Base-by-base conservation (phyloP, 2,329 filamentous ascomycete genomes). In the Scedosporium boydii region DNA sequence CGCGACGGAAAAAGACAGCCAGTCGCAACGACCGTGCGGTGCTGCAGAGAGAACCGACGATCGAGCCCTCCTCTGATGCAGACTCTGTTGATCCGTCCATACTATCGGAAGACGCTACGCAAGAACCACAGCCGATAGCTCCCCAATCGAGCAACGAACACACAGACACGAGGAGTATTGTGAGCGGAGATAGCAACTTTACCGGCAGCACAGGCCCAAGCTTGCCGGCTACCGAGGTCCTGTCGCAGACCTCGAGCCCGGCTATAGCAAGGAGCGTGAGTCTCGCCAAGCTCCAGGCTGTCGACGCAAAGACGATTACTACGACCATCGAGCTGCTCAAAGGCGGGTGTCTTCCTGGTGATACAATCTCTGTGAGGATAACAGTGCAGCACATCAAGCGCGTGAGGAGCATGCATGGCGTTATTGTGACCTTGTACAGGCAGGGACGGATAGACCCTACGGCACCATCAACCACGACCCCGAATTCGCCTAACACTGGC, bases 361-460 rank as follows among this genome's bases (percentile, higher is more conserved):
- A 98, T 68, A 84, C 84, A 26, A 80, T 98, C 53, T 87, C 90
- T 0, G 82, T 98, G 61, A 88, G 85, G 68, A 87, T 98, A 60
- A 86, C 83, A 0, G 87, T 99, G 64, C 88, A 91, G 66, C 95
- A 98, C 72, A 93, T 89, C 64, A 96, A 96, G 73, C 84, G 87
- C 63, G 85, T 98, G 70, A 91, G 93, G 76, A 98, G 92, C 71
- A 82, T 96, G 76, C 90, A 93, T 68, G 93, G 95, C 6, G 89
- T 98, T 58, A 95, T 98, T 64, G 86, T 96, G 56, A 98, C 95
- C 1, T 78, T 99, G 7, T 97, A 96, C 72, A 86, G 95, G 55
- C 90, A 96, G 73, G 92, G 92, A 26, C 87, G 91, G 64, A 93
- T 98, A 56, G 93, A 99, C 71, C 77, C 81, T 4, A 69, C 77